Percentiles rank a stretch among this genome's conserved stretches.
These are phyloP conservation scores for Dendrocalamus latiflorus DNA, from an alignment of 202 grass and related monocot species.

Conservation along the genomic window DNA sequence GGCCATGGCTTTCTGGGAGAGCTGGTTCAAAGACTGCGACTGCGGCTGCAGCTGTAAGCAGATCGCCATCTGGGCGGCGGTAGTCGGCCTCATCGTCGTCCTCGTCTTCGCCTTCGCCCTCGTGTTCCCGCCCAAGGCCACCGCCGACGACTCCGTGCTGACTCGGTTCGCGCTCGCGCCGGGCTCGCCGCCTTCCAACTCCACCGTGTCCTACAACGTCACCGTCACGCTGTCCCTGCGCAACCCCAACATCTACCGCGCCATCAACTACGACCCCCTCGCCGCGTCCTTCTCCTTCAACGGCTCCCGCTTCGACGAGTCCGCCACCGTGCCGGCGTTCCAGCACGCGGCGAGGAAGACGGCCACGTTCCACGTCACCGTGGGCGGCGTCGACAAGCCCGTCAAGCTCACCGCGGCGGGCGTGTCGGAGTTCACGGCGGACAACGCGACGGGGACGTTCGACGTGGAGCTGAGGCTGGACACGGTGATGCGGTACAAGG, in stretches of 20 bases:
- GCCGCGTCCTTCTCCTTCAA: constrained; percentile 40
- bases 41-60: not conserved
- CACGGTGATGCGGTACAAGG: constrained; percentile 44
- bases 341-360: constrained; percentile 27
- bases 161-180: constrained; percentile 23
- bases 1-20: constrained; percentile 22
- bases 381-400: constrained; percentile 20
- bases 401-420: constrained; percentile 15
- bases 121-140: constrained; percentile 37
- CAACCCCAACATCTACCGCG: constrained; percentile 56
- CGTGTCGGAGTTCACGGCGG: constrained; percentile 14
- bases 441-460: constrained; percentile 44
- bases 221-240: constrained; percentile 36
- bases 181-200: not conserved
- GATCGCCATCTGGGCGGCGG: not conserved
- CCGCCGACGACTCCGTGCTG: constrained; percentile 43
- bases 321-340: constrained; percentile 3
- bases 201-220: constrained; percentile 44
- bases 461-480: constrained; percentile 45
- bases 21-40: not conserved
- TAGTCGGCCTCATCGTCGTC: not conserved
- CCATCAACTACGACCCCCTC: constrained; percentile 35
- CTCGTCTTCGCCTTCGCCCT: constrained; percentile 15
- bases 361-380: not conserved
- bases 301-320: constrained; percentile 46